Conservation (phyloP, 306 rosid species). For the Quercus cerris region DNA sequence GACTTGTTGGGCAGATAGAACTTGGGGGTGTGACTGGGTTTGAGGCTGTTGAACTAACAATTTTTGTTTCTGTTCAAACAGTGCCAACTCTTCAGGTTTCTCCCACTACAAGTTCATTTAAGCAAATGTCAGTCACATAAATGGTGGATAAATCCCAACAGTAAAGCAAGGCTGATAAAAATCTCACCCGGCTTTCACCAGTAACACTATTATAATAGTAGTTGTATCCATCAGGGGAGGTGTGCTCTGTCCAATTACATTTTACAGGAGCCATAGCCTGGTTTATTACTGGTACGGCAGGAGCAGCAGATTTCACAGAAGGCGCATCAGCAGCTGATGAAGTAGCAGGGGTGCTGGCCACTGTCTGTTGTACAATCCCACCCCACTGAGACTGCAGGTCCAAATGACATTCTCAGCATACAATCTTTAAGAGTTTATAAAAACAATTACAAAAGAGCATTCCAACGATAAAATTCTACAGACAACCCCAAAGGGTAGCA, state of each 20-base stretch:
- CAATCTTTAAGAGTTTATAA: conserved; percentile 2
- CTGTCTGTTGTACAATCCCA: conserved; percentile 45
- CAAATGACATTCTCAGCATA: conserved; percentile 24
- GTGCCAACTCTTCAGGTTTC: conserved; percentile 75
- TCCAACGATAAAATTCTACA: background rate
- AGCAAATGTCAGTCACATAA: conserved; percentile 21
- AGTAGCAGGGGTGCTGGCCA: conserved; percentile 33
- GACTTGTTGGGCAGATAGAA: conserved; percentile 49
- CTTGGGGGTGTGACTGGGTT: conserved; percentile 50
- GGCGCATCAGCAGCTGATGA: conserved; percentile 48
- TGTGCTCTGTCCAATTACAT: conserved; percentile 89
- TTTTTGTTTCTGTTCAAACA: conserved; percentile 52
- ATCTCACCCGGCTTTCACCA: conserved; percentile 87
- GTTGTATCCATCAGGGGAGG: conserved; percentile 91
- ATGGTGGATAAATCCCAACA: conserved; percentile 1
- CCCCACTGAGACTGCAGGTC: conserved; percentile 59
- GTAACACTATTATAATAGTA: conserved; percentile 78
- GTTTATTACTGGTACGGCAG: conserved; percentile 36
- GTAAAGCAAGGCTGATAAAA: conserved; percentile 18
- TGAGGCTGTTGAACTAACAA: conserved; percentile 54
- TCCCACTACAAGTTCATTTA: conserved; percentile 71
- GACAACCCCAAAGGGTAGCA: background rate
- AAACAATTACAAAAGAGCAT: background rate
- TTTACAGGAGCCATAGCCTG: conserved; percentile 46
- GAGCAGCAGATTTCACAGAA: conserved; percentile 52